Conservation (phyloP, 768 basidiomycete genomes). For the Boletus sp. region DNA sequence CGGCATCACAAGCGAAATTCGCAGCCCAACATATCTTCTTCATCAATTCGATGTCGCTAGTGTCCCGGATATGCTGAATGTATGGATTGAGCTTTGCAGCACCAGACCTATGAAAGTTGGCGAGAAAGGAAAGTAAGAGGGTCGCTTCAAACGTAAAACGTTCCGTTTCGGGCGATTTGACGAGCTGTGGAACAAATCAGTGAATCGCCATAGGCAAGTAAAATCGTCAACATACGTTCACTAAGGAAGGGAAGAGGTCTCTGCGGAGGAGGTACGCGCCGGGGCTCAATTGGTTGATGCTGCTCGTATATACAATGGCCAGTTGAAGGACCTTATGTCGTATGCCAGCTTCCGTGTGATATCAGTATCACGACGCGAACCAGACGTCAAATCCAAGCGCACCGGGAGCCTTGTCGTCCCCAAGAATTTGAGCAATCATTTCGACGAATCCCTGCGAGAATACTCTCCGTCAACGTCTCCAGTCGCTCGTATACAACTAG, state of each 20-base stretch:
- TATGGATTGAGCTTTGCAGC: constrained; percentile 68
- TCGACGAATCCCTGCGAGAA: constrained; percentile 46
- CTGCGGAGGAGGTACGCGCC: constrained; percentile 67
- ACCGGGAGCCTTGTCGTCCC: constrained; percentile 41
- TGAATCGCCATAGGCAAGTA: neutral
- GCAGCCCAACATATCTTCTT: constrained; percentile 55
- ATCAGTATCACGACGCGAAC: neutral
- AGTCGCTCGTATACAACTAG: neutral
- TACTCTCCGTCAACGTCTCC: neutral
- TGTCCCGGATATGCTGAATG: constrained; percentile 48
- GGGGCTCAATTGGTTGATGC: constrained; percentile 60
- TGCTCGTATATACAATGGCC: constrained; percentile 55
- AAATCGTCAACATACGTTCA: constrained; percentile 36
- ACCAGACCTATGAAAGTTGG: constrained; percentile 72
- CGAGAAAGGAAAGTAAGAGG: constrained; percentile 58
- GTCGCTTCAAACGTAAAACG: constrained; percentile 57
- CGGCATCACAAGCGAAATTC: constrained; percentile 47
- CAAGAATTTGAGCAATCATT: constrained; percentile 45
- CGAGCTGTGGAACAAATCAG: constrained; percentile 38
- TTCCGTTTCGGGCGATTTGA: constrained; percentile 53
- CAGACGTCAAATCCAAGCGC: neutral
- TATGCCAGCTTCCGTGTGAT: constrained; percentile 35
- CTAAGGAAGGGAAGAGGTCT: constrained; percentile 57
- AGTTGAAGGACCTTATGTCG: constrained; percentile 57
- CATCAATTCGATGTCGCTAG: constrained; percentile 49